Base-by-base conservation (phyloP, 179 eudicot species). In the Spinacia oleracea region DNA sequence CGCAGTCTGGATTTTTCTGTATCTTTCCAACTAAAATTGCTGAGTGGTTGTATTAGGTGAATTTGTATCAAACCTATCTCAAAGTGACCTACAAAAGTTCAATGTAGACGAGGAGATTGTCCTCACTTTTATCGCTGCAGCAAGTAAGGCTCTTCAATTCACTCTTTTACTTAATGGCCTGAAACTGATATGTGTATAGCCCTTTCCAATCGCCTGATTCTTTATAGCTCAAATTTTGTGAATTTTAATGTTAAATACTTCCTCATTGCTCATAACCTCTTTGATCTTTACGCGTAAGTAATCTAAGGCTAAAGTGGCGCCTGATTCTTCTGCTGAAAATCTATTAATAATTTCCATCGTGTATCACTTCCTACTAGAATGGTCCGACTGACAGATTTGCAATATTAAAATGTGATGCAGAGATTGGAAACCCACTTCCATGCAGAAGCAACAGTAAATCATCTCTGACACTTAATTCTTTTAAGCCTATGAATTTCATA, bases 71-170 rank as follows among this genome's bases (percentile, higher is more conserved):
- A 75, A 86, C 14, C 76, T 93, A 21, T 88, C 89, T 20, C 81
- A 63, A 69, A 90, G 94, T 82, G 95, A 90, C 86, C 85, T 96
- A 71, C 84, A 72, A 63, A 83, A 85, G 58, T 96, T 93, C 82
- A 79, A 78, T 70, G 60, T 96, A 73, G 97, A 96, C 79, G 99
- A 91, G 81, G 87, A 84, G 74, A 80, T 86, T 25, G 79, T 91
- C 79, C 91, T 96, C 11, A 87, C 91, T 72, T 93, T 96, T 59
- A 46, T 91, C 62, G 81, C 93, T 65, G 93, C 90, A 31, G 87
- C 96, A 87, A 89, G 99, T 96, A 85, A 86, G 97, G 35, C 72
- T 55, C 27, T 16, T 55, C 40, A 38, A 23, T 27, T 68, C 32
- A 66, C 35, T 64, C 25, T 27, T 40, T 7, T 59, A 27, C 16